Evolutionary conservation across 768 basidiomycete genomes (phyloP), one percentile per base, ranked within the genome.

Genomic region (Botryobasidium botryosum): DNA sequence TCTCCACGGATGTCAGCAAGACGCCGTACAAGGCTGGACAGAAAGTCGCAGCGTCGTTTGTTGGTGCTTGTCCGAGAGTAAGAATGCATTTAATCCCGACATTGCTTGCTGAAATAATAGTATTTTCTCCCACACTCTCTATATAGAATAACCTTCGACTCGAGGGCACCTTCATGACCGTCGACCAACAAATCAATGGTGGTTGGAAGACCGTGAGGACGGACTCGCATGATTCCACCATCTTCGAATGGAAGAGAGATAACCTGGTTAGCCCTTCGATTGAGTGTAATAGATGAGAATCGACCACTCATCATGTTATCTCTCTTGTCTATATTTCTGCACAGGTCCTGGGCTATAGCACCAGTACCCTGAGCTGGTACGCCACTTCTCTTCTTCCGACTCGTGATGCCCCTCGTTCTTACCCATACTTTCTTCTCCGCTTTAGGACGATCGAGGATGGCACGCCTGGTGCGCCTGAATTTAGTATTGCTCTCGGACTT

Each of bases 141-240:
- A 41, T 38, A 25, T 50, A 83, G 79, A 86, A 86, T 53, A 84
- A 85, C 54, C 68, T 83, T 26, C 71, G 74, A 20, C 65, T 84
- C 8, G 80, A 82, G 53, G 68, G 66, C 35, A 82, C 80, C 1
- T 84, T 79, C 66, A 61, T 85, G 35, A 71, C 68, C 1, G 69
- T 85, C 32, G 78, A 84, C 47, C 68, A 64, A 41, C 57, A 67
- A 27, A 59, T 66, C 5, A 55, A 62, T 13, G 66, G 52, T 20
- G 57, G 61, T 43, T 85, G 79, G 80, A 61, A 48, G 47, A 55
- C 67, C 1, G 70, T 77, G 27, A 67, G 74, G 42, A 74, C 77
- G 12, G 83, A 86, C 59, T 83, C 82, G 17, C 81, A 84, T 57
- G 79, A 79, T 25, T 82, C 78, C 3, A 83, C 81, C 1, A 67